Evolutionary conservation across 495 filamentous ascomycete genomes (phyloP), one percentile per base, ranked within the genome.

Genomic region (Aspergillus sclerotioniger): DNA sequence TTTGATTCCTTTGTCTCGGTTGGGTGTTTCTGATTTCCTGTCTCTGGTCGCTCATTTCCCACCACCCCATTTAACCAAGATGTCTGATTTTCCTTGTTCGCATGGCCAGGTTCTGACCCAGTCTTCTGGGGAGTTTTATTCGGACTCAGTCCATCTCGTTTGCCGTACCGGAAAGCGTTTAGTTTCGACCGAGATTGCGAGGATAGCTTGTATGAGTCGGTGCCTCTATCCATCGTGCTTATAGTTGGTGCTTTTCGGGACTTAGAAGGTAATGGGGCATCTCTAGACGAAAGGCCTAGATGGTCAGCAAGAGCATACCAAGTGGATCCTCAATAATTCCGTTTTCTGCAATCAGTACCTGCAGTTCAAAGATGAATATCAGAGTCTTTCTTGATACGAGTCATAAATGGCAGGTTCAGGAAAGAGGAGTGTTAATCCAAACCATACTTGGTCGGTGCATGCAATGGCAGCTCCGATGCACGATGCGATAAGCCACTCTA

Each of bases 101-200:
- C 67, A 62, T 75, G 62, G 21, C 20, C 64, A 41, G 63, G 28
- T 48, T 64, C 64, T 25, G 56, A 41, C 32, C 51, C 43, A 52
- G 67, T 52, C 54, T 73, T 73, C 35, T 62, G 60, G 8, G 60
- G 57, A 43, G 59, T 54, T 16, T 71, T 72, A 31, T 82, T 73
- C 37, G 74, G 65, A 15, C 35, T 49, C 32, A 46, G 56, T 13
- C 60, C 66, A 16, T 61, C 56, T 48, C 62, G 65, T 20, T 62
- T 69, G 62, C 58, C 64, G 48, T 75, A 87, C 61, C 80, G 79
- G 61, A 87, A 87, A 19, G 77, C 72, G 61, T 81, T 82, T 51
- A 88, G 68, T 64, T 86, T 87, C 15, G 79, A 76, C 61, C 75
- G 82, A 5, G 83, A 81, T 57, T 81, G 72, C 0, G 78, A 76